phyloP scores from a whole-genome alignment of 306 rosid species.

The Prunus kanzakura region DNA sequence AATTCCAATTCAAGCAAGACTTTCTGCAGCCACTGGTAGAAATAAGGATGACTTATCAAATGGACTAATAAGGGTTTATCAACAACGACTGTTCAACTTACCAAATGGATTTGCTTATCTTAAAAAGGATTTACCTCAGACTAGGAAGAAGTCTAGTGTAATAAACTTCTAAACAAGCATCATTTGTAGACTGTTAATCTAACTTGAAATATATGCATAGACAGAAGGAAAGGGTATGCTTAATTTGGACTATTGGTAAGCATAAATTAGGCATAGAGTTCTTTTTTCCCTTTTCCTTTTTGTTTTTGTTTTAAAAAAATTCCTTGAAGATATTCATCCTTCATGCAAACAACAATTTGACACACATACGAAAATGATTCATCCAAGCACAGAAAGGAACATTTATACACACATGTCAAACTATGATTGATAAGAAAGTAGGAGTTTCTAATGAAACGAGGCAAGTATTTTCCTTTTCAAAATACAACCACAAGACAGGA shows the following conservation, averaged over 20 bases:
- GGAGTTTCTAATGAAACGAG: too few species aligned
- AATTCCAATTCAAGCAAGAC: conserved; percentile 62
- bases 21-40: background rate
- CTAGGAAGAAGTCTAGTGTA: background rate
- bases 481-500: too few species aligned
- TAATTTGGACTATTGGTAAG: background rate
- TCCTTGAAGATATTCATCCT: too few species aligned
- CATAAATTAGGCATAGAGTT: background rate
- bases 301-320: background rate
- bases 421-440: too few species aligned
- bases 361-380: too few species aligned
- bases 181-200: background rate
- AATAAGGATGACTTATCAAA: conserved; percentile 29
- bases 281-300: background rate
- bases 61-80: background rate
- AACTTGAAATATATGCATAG: background rate
- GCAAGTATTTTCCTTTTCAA: too few species aligned
- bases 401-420: too few species aligned
- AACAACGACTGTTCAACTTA: conserved; percentile 28
- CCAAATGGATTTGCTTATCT: conserved; percentile 15
- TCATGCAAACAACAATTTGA: too few species aligned
- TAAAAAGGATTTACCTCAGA: background rate
- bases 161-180: background rate
- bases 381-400: too few species aligned
- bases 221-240: background rate